These are phyloP conservation scores for Stromatinia cepivora DNA, from an alignment of 2,329 filamentous ascomycete species.

Conservation along the genomic window DNA sequence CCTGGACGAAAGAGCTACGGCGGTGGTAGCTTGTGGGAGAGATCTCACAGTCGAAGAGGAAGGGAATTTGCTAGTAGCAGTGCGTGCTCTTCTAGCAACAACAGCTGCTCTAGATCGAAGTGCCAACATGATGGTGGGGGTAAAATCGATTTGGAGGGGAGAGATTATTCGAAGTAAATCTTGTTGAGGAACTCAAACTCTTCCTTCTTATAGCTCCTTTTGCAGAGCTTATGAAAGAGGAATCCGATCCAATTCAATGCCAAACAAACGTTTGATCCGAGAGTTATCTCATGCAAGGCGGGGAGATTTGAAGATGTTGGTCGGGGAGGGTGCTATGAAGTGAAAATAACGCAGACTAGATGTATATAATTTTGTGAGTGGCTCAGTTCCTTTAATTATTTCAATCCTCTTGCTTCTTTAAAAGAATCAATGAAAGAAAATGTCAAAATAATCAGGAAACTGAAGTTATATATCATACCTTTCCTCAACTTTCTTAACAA, in stretches of 20 bases:
- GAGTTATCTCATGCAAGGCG: constrained; percentile 38
- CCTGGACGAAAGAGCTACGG: constrained; percentile 32
- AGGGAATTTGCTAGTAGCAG: constrained; percentile 34
- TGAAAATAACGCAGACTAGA: constrained; percentile 36
- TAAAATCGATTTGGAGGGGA: constrained; percentile 14
- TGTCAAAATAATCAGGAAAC: not conserved
- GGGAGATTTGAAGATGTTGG: constrained; percentile 23
- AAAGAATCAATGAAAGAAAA: constrained; percentile 2
- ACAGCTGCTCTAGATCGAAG: constrained; percentile 38
- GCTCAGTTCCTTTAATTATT: not conserved
- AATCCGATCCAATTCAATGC: constrained; percentile 28
- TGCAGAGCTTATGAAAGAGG: constrained; percentile 32
- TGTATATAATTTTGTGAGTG: constrained; percentile 7
- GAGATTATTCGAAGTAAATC: constrained; percentile 1
- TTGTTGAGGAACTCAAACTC: constrained; percentile 7
- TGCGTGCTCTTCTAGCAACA: constrained; percentile 39
- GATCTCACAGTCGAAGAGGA: constrained; percentile 30
- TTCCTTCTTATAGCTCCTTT: constrained; percentile 33
- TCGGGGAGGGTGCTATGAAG: constrained; percentile 9
- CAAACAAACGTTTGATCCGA: constrained; percentile 30
- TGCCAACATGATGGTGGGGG: constrained; percentile 39
- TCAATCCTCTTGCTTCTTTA: not conserved
- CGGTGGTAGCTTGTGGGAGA: constrained; percentile 37
- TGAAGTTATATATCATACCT: constrained; percentile 4
- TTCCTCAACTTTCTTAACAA: constrained; percentile 4